These are phyloP conservation scores for Wickerhamomyces chaumierensis DNA, from an alignment of 805 yeast species.

Conservation along the genomic window DNA sequence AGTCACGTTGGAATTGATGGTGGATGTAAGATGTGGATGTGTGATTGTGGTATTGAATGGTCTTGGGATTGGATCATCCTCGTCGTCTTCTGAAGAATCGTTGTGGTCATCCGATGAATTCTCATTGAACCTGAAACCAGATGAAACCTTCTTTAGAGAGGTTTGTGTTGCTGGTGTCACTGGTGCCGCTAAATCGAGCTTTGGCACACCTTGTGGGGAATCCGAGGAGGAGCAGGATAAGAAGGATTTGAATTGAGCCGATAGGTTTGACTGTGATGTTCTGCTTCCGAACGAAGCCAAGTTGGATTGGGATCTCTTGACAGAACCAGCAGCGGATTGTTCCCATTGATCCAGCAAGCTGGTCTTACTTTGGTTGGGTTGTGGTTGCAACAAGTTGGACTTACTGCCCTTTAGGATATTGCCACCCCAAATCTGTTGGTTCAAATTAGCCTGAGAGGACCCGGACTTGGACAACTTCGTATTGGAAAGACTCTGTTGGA, in stretches of 20 bases:
- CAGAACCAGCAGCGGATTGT: not conserved
- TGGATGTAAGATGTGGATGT: not conserved
- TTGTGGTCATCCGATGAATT: conserved; percentile 19
- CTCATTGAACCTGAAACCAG: conserved; percentile 6
- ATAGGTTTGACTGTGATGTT: not conserved
- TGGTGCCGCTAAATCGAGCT: no score
- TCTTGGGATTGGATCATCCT: conserved; percentile 1
- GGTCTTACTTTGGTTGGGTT: not conserved
- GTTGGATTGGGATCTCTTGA: no score
- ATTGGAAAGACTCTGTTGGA: not conserved
- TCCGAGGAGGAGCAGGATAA: not conserved
- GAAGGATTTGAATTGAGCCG: not conserved
- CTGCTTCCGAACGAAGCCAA: no score
- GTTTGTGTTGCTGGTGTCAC: no score
- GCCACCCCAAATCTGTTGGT: not conserved
- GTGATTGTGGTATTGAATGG: conserved; percentile 3
- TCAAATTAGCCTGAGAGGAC: not conserved
- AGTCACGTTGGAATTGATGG: no score
- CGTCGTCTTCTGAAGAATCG: conserved; percentile 16
- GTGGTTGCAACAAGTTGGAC: not conserved
- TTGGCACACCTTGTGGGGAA: no score
- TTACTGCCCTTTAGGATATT: not conserved
- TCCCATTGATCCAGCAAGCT: not conserved
- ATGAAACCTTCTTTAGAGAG: not conserved
- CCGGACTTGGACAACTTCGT: not conserved